Conservation (phyloP, 2,329 filamentous ascomycete species). For the Fusarium veterinarium region DNA sequence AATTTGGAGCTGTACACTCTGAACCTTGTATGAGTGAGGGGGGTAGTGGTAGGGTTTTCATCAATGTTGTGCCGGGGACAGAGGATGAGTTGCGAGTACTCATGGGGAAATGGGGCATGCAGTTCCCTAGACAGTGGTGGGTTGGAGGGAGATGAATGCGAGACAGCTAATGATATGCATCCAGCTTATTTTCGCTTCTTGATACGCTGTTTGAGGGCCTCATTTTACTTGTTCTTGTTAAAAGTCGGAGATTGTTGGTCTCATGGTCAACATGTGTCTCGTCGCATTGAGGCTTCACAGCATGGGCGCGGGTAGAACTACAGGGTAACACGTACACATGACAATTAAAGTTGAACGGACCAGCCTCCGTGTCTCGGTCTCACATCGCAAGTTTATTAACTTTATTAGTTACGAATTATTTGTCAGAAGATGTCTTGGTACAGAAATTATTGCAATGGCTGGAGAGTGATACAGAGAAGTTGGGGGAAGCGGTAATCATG, state of each 20-base stretch:
- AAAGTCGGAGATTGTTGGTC: neutral
- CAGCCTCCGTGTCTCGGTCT: neutral
- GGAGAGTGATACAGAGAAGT: neutral
- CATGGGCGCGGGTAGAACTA: neutral
- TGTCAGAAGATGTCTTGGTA: neutral
- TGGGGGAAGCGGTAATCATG: too few species aligned
- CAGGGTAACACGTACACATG: neutral
- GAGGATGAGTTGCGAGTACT: slow-evolving; percentile 49
- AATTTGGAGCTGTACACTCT: slow-evolving; percentile 57
- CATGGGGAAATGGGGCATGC: slow-evolving; percentile 53
- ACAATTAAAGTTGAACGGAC: neutral
- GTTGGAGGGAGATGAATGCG: neutral
- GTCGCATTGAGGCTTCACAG: neutral
- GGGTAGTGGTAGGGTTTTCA: slow-evolving; percentile 47
- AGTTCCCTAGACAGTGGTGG: slow-evolving; percentile 50
- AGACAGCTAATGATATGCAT: neutral
- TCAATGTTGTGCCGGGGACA: slow-evolving; percentile 54
- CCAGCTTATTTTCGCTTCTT: neutral
- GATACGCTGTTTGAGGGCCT: neutral
- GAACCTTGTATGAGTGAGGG: slow-evolving; percentile 51
- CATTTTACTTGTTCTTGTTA: neutral
- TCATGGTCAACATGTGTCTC: neutral
- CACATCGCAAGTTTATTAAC: neutral
- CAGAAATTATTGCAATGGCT: accelerated
- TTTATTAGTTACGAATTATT: too few species aligned